A percentile compares a stretch with the other conserved stretches of the same genome.
These are phyloP conservation scores for Botrytis byssoidea DNA, from an alignment of 2,329 filamentous ascomycete species.

Conservation along the genomic window DNA sequence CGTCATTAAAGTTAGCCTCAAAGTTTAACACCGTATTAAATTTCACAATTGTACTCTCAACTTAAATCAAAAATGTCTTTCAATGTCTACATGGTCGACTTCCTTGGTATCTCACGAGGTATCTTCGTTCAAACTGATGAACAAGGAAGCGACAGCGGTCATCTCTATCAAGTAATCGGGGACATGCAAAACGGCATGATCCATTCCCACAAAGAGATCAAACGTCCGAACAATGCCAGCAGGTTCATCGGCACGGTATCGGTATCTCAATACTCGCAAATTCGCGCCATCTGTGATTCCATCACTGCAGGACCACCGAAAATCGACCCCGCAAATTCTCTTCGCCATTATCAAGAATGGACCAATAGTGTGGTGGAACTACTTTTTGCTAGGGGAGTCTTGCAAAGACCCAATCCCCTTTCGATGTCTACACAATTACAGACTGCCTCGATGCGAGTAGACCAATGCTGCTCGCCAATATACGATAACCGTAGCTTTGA, in stretches of 20 bases:
- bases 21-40: background rate
- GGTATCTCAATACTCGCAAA: constrained; percentile 12
- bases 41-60: background rate
- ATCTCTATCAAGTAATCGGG: constrained; percentile 21
- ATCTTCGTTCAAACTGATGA: constrained; percentile 22
- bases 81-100: constrained; percentile 19
- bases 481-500: constrained; percentile 11
- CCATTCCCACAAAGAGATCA: constrained; percentile 20
- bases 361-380: background rate
- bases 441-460: background rate
- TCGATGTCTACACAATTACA: constrained; percentile 3
- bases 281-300: constrained; percentile 15
- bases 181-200: constrained; percentile 23
- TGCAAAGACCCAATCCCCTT: constrained; percentile 4
- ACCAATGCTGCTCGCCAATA: constrained; percentile 20
- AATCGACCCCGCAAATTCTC: constrained; percentile 14
- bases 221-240: constrained; percentile 3
- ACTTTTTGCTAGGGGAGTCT: background rate
- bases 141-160: constrained; percentile 11
- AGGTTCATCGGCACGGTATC: constrained; percentile 21
- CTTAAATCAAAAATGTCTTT: constrained; percentile 1
- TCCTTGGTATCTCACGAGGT: constrained; percentile 14
- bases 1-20: background rate
- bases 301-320: constrained; percentile 14
- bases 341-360: constrained; percentile 18